Evolutionary conservation across 257 asterid genomes (phyloP).

Genomic region (Salvia miltiorrhiza): DNA sequence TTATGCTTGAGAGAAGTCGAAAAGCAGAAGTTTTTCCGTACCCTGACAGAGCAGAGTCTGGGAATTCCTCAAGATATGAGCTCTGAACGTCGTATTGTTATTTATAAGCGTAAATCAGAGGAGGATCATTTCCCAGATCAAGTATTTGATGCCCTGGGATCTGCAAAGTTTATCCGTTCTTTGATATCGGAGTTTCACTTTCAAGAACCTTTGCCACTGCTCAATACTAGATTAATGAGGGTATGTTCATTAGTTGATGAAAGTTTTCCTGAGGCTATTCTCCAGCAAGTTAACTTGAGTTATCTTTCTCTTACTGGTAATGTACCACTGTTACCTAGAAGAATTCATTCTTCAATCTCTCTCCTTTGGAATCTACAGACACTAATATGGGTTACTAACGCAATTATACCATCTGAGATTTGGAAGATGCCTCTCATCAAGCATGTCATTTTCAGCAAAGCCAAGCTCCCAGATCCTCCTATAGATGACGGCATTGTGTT

Average conservation of each 20-base stretch:
- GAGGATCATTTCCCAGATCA: not conserved
- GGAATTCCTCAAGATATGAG: not conserved
- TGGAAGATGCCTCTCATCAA: constrained; percentile 23
- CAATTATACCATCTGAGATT: not conserved
- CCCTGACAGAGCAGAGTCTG: not conserved
- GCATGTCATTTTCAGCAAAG: not conserved
- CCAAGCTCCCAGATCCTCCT: constrained; percentile 15
- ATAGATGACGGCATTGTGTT: not conserved
- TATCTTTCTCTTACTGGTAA: not conserved
- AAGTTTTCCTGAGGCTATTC: not conserved
- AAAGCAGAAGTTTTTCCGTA: not conserved
- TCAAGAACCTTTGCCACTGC: not conserved
- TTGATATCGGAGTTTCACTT: not conserved
- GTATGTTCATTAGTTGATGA: not conserved
- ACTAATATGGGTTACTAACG: not conserved
- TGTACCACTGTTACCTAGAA: no score
- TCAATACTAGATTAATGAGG: not conserved
- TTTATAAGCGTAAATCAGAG: not conserved
- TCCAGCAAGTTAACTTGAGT: not conserved
- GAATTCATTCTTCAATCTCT: not conserved
- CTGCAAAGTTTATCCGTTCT: not conserved
- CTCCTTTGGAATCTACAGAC: constrained; percentile 18
- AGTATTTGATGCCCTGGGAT: not conserved
- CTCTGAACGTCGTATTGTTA: not conserved
- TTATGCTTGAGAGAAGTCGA: constrained; percentile 4